Conservation (phyloP, 1,284 basidiomycete species). For the Pseudozyma hubeiensis region DNA sequence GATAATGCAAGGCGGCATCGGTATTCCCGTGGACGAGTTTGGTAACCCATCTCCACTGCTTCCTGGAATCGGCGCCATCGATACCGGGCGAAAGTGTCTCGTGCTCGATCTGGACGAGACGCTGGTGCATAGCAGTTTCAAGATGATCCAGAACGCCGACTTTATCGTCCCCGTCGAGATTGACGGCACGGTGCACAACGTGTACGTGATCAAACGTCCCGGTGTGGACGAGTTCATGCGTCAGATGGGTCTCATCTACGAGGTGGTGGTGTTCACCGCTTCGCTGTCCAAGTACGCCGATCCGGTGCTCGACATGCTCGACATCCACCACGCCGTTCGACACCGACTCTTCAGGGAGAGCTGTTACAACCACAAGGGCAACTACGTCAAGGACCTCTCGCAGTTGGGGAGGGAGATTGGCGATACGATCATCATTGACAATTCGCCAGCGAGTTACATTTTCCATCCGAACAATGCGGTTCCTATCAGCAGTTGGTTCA, state of each 20-base stretch:
- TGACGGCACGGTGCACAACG: conserved; percentile 96
- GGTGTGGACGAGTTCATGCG: conserved; percentile 97
- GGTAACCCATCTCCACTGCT: conserved; percentile 85
- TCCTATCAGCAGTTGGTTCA: conserved; percentile 99
- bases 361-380: conserved; percentile 98
- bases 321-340: conserved; percentile 89
- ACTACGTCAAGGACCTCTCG: conserved; percentile 99
- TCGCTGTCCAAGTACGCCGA: conserved; percentile 99
- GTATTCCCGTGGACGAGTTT: conserved; percentile 85
- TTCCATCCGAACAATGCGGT: conserved; percentile 99
- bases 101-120: conserved; percentile 97
- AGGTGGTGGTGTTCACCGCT: conserved; percentile 97
- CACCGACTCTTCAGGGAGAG: conserved; percentile 97
- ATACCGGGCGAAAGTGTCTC: conserved; percentile 84
- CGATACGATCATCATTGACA: conserved; percentile 97
- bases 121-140: conserved; percentile 78
- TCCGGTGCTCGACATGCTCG: conserved; percentile 95
- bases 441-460: conserved; percentile 97
- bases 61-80: conserved; percentile 79
- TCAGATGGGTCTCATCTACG: conserved; percentile 97
- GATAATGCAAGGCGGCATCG: conserved; percentile 82
- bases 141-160: conserved; percentile 75
- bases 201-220: conserved; percentile 98
- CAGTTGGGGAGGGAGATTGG: conserved; percentile 92
- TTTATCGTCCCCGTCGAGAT: conserved; percentile 99